Percentiles rank a stretch among this genome's conserved stretches.
phyloP scores from a whole-genome alignment of 2,329 filamentous ascomycete genomes.

The Ophiostoma angusticollis region DNA sequence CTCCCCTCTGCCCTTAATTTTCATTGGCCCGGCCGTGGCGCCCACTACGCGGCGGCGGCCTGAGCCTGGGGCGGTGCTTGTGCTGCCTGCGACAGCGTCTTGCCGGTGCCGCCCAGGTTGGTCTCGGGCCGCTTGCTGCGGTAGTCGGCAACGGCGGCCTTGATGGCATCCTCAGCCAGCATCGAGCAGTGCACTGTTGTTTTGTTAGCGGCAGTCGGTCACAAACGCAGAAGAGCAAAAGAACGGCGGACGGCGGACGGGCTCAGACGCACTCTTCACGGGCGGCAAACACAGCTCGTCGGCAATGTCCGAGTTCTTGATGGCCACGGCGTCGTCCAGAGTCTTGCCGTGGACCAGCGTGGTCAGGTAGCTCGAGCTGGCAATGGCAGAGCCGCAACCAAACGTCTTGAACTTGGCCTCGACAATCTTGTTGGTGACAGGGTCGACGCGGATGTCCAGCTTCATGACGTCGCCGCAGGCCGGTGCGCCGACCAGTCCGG shows the following conservation, averaged over 20 bases:
- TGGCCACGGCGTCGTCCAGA: slow-evolving; percentile 78
- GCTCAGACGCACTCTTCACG: slow-evolving; percentile 70
- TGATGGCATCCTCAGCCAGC: slow-evolving; percentile 86
- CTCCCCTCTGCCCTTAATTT: not conserved
- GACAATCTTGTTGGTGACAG: slow-evolving; percentile 72
- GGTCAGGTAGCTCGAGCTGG: slow-evolving; percentile 85
- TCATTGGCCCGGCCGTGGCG: too few species aligned
- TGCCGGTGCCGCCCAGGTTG: slow-evolving; percentile 59
- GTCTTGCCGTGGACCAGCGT: slow-evolving; percentile 85
- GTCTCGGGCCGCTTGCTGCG: slow-evolving; percentile 84
- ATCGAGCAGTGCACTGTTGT: slow-evolving; percentile 72
- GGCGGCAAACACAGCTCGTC: slow-evolving; percentile 86
- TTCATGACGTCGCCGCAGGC: slow-evolving; percentile 92
- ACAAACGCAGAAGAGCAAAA: slow-evolving; percentile 66
- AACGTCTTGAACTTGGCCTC: slow-evolving; percentile 99
- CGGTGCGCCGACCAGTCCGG: slow-evolving; percentile 81
- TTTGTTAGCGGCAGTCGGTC: slow-evolving; percentile 34
- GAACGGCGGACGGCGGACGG: slow-evolving; percentile 77
- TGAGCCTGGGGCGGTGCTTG: slow-evolving; percentile 3
- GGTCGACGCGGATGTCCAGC: slow-evolving; percentile 84
- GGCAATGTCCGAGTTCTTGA: slow-evolving; percentile 96
- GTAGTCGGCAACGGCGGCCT: slow-evolving; percentile 82
- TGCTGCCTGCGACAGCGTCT: slow-evolving; percentile 12
- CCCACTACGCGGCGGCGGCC: slow-evolving; percentile 9
- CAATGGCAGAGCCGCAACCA: slow-evolving; percentile 88